Evolutionary conservation across 805 yeast species (phyloP).

Genomic region (Torulaspora delbrueckii): DNA sequence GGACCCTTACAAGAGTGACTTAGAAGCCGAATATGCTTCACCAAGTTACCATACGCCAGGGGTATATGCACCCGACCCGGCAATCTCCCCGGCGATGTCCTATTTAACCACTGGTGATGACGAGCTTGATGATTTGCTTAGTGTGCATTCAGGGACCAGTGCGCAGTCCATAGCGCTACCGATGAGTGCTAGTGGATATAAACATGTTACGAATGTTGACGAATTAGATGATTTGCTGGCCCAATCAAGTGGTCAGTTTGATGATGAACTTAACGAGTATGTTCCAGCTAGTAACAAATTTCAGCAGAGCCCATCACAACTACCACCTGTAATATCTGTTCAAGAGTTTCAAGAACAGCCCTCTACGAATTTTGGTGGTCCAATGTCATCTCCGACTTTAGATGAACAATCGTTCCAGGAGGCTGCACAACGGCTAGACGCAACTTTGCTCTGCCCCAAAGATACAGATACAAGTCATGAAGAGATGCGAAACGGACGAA

Average conservation of each 20-base stretch:
- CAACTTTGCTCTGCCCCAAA: conserved; percentile 7
- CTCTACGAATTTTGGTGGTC: not conserved
- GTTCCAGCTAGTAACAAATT: conserved; percentile 2
- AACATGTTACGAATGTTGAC: conserved; percentile 22
- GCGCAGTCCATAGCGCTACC: conserved; percentile 22
- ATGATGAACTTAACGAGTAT: conserved; percentile 7
- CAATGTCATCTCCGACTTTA: conserved; percentile 7
- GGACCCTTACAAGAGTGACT: conserved; percentile 12
- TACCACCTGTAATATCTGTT: conserved; percentile 26
- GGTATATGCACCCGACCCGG: conserved; percentile 21
- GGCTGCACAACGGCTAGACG: conserved; percentile 8
- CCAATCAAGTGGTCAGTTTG: conserved; percentile 6
- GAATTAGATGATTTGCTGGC: conserved; percentile 23
- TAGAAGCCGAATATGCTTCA: conserved; percentile 11
- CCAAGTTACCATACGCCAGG: conserved; percentile 19
- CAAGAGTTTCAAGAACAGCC: conserved; percentile 23
- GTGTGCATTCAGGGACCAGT: conserved; percentile 28
- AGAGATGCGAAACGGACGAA: conserved; percentile 30
- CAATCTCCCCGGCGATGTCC: conserved; percentile 29
- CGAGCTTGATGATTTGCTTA: conserved; percentile 29
- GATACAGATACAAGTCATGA: conserved; percentile 16
- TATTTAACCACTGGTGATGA: conserved; percentile 25
- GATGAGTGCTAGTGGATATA: conserved; percentile 25
- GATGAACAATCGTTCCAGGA: conserved; percentile 7
- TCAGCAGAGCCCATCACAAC: conserved; percentile 1